These are phyloP conservation scores for Zanthoxylum bungeanum DNA, from an alignment of 345 rosid species.

Conservation along the genomic window DNA sequence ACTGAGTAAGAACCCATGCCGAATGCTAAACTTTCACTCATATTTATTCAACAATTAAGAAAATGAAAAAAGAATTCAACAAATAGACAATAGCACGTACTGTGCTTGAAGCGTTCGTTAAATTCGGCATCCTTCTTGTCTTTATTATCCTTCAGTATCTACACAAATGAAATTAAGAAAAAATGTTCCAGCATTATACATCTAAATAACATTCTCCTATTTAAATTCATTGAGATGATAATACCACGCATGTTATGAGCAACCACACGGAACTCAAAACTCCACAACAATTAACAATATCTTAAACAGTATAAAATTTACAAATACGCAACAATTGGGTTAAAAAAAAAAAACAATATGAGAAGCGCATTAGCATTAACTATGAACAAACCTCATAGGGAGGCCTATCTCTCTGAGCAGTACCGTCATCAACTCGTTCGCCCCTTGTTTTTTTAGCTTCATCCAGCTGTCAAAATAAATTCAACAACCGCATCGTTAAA, in stretches of 20 bases:
- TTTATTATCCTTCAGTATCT: conserved; percentile 94
- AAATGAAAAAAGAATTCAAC: not conserved
- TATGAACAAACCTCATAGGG: conserved; percentile 50
- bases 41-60: not conserved
- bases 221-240: not conserved
- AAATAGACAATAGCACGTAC: conserved; percentile 40
- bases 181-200: not conserved
- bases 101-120: conserved; percentile 92
- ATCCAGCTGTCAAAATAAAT: conserved; percentile 49
- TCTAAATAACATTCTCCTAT: not conserved
- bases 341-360: not conserved
- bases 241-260: not conserved
- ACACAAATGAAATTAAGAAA: conserved; percentile 8
- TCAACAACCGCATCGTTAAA: not conserved
- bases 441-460: conserved; percentile 78
- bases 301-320: too few species aligned
- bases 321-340: too few species aligned
- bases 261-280: not conserved
- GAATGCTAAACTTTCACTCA: not conserved
- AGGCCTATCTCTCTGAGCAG: conserved; percentile 81
- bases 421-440: conserved; percentile 82
- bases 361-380: too few species aligned
- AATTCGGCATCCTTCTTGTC: conserved; percentile 95
- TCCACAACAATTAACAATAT: too few species aligned
- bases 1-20: not conserved